phyloP scores from a whole-genome alignment of 73 alveolate genomes.

The Halteria grandinella region DNA sequence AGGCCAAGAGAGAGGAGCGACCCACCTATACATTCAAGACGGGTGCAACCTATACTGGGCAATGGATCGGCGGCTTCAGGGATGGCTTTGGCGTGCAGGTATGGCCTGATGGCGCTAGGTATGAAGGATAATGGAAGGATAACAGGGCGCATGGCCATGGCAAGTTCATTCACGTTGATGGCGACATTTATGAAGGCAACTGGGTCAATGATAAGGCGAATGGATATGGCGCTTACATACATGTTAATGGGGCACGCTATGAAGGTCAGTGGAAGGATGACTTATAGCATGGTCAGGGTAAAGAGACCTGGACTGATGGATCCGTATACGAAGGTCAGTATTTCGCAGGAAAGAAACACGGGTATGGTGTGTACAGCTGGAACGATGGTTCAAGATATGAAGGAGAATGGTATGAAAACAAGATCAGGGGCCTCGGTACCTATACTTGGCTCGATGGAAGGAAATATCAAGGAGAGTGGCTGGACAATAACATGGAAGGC shows the following conservation, averaged over 20 bases:
- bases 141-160: conserved; percentile 78
- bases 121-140: conserved; percentile 70
- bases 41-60: conserved; percentile 87
- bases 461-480: conserved; percentile 62
- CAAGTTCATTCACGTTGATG: conserved; percentile 72
- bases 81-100: conserved; percentile 80
- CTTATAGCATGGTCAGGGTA: conserved; percentile 70
- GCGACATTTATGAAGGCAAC: conserved; percentile 74
- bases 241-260: conserved; percentile 78
- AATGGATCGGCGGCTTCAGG: conserved; percentile 86
- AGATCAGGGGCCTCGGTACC: conserved; percentile 58
- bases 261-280: conserved; percentile 79
- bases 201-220: conserved; percentile 67
- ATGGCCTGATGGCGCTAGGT: conserved; percentile 76
- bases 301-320: conserved; percentile 81
- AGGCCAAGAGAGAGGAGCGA: conserved; percentile 67
- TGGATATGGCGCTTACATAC: conserved; percentile 79
- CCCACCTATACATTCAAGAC: conserved; percentile 71
- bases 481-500: conserved; percentile 60
- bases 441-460: conserved; percentile 69
- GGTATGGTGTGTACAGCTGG: conserved; percentile 58
- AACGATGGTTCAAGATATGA: conserved; percentile 49
- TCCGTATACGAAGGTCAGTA: conserved; percentile 77
- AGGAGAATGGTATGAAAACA: conserved; percentile 62
- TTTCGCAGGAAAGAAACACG: conserved; percentile 70